These are phyloP conservation scores for Davidsoniella virescens DNA, from an alignment of 2,329 filamentous ascomycete genomes.

Conservation along the genomic window DNA sequence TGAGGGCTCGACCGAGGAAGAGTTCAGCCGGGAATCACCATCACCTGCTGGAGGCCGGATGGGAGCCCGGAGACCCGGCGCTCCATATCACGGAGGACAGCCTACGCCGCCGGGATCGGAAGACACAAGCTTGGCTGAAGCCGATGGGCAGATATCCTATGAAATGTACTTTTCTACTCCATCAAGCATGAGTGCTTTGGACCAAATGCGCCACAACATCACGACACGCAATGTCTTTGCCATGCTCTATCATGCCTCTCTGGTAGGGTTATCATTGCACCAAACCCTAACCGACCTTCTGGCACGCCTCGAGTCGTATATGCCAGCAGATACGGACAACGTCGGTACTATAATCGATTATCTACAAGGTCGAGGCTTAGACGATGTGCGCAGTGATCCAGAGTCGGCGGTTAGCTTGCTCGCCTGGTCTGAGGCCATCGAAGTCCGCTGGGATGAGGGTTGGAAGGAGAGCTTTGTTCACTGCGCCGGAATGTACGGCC, in stretches of 20 bases:
- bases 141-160: slow-evolving; percentile 40
- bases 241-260: slow-evolving; percentile 43
- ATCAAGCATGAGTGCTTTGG: slow-evolving; percentile 28
- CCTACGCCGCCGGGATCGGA: slow-evolving; percentile 23
- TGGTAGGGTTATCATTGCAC: slow-evolving; percentile 47
- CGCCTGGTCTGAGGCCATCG: slow-evolving; percentile 47
- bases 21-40: slow-evolving; percentile 27
- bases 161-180: slow-evolving; percentile 49
- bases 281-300: slow-evolving; percentile 49
- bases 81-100: slow-evolving; percentile 16
- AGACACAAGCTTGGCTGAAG: slow-evolving; percentile 31
- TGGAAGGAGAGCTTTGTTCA: slow-evolving; percentile 54
- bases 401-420: slow-evolving; percentile 44
- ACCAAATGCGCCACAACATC: slow-evolving; percentile 41
- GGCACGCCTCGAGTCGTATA: slow-evolving; percentile 40
- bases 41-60: slow-evolving; percentile 20
- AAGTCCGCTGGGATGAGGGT: slow-evolving; percentile 47
- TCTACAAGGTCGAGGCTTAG: slow-evolving; percentile 39
- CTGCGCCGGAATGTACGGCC: slow-evolving; percentile 44
- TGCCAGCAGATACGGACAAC: slow-evolving; percentile 39
- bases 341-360: slow-evolving; percentile 45
- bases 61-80: not conserved
- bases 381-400: slow-evolving; percentile 46
- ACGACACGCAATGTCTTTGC: slow-evolving; percentile 56
- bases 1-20: slow-evolving; percentile 36